Evolutionary conservation across 139 green algal genomes (phyloP).

Genomic region (Desmodesmus armatus): DNA sequence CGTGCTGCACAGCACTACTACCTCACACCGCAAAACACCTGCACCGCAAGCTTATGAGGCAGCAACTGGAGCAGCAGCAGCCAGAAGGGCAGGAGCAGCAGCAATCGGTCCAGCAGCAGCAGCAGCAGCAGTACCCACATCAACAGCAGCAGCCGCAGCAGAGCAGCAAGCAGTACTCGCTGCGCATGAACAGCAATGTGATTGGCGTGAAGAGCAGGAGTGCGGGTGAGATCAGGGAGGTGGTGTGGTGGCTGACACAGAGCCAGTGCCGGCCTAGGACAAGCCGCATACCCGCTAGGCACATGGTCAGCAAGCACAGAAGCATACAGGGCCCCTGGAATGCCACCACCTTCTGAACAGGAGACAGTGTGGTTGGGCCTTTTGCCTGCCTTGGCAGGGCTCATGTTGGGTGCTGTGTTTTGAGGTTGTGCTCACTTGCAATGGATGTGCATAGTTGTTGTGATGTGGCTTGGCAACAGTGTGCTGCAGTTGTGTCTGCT

Average conservation of each 20-base stretch:
- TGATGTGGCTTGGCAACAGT: too few species aligned
- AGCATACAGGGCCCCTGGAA: constrained; percentile 40
- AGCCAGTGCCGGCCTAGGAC: constrained; percentile 13
- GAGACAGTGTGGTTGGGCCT: too few species aligned
- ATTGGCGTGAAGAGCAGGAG: constrained; percentile 19
- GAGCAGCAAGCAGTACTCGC: background rate
- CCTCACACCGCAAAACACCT: background rate
- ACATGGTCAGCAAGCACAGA: constrained; percentile 29
- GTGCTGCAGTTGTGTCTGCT: too few species aligned
- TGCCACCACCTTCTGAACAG: constrained; percentile 21
- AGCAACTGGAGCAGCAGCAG: background rate
- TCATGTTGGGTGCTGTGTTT: too few species aligned
- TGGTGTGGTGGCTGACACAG: constrained; percentile 42
- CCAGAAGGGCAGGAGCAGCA: background rate
- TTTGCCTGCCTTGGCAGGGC: too few species aligned
- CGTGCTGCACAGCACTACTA: background rate
- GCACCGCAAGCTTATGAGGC: background rate
- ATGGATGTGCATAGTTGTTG: too few species aligned
- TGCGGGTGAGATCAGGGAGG: background rate
- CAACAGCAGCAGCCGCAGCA: constrained; percentile 25
- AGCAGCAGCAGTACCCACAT: constrained; percentile 35
- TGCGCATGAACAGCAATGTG: constrained; percentile 2
- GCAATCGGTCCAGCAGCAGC: background rate
- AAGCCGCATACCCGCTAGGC: constrained; percentile 14
- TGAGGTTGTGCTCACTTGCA: too few species aligned